These are phyloP conservation scores for Pseudozyma thailandica DNA, from an alignment of 1,284 basidiomycete genomes.

Conservation along the genomic window DNA sequence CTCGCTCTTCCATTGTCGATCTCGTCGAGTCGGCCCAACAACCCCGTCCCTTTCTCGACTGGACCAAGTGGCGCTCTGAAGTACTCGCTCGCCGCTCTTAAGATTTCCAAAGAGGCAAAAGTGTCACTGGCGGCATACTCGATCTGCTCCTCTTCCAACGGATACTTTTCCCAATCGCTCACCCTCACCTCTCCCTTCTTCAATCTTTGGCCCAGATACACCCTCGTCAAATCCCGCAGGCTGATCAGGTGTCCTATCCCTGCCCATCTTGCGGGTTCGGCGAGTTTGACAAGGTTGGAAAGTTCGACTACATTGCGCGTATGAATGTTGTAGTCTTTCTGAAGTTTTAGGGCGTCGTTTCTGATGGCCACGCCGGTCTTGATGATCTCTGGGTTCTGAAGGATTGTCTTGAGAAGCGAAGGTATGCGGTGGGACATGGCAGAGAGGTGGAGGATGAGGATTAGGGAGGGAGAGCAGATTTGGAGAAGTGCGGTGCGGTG, in stretches of 20 bases:
- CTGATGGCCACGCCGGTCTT: conserved; percentile 59
- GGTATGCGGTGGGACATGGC: conserved; percentile 34
- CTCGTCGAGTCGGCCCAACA: conserved; percentile 16
- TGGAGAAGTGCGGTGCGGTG: conserved; percentile 49
- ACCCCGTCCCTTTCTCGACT: not conserved
- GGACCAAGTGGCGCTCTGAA: not conserved
- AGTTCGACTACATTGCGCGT: conserved; percentile 51
- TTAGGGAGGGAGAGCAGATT: conserved; percentile 35
- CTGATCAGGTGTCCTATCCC: conserved; percentile 33
- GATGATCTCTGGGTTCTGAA: conserved; percentile 37
- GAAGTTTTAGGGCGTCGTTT: conserved; percentile 54
- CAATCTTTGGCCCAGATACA: conserved; percentile 51
- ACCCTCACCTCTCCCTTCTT: conserved; percentile 48
- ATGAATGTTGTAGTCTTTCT: conserved; percentile 51
- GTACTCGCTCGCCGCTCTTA: conserved; percentile 33
- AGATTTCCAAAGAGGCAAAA: conserved; percentile 54
- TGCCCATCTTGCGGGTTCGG: conserved; percentile 45
- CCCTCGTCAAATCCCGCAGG: conserved; percentile 49
- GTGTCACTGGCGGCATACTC: conserved; percentile 61
- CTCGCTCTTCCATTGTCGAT: not conserved
- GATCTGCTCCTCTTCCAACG: conserved; percentile 41
- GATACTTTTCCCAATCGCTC: conserved; percentile 47
- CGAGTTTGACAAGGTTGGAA: conserved; percentile 34
- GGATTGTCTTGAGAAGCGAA: conserved; percentile 29
- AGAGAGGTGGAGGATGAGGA: conserved; percentile 53